A percentile compares a stretch with the other conserved stretches of the same genome.
Evolutionary conservation across 2,329 filamentous ascomycete genomes (phyloP).

Genomic region (Cordyceps fumosorosea): DNA sequence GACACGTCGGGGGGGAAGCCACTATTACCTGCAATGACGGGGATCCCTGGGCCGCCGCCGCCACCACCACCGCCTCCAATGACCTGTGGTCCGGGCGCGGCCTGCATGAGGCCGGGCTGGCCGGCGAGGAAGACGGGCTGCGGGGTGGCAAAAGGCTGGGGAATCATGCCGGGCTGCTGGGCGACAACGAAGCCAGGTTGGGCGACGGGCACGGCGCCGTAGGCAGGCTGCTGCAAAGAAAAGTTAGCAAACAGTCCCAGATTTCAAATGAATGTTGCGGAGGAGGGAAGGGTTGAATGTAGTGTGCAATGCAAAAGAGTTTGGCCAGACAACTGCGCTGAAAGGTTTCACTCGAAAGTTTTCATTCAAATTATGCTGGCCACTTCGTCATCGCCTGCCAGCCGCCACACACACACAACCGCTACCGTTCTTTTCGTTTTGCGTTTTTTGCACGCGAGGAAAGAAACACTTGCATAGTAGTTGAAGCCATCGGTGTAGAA

Average conservation of each 20-base stretch:
- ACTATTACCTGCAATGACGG: constrained; percentile 36
- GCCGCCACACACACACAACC: too few relatives aligned
- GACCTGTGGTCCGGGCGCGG: constrained; percentile 8
- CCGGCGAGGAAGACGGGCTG: constrained; percentile 29
- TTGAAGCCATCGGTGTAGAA: constrained; percentile 25
- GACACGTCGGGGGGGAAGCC: constrained; percentile 41
- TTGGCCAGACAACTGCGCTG: background rate
- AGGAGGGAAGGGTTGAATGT: background rate
- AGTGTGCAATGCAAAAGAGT: background rate
- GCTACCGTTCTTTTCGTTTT: too few relatives aligned
- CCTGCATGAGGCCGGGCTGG: background rate
- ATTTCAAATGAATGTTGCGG: background rate
- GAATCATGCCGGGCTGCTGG: constrained; percentile 26
- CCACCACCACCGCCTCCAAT: background rate
- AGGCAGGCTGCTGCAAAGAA: constrained; percentile 24
- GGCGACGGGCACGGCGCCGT: constrained; percentile 23
- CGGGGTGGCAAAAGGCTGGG: constrained; percentile 10
- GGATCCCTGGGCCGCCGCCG: constrained; percentile 12
- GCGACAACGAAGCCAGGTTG: constrained; percentile 26
- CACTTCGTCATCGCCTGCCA: background rate
- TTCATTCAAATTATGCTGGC: background rate
- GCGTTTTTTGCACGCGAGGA: background rate
- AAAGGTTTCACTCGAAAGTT: background rate
- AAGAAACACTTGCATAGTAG: constrained; percentile 34
- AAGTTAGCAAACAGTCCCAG: constrained; percentile 10